Conservation (phyloP, 495 filamentous ascomycete genomes). For the Elasticomyces elasticus region DNA sequence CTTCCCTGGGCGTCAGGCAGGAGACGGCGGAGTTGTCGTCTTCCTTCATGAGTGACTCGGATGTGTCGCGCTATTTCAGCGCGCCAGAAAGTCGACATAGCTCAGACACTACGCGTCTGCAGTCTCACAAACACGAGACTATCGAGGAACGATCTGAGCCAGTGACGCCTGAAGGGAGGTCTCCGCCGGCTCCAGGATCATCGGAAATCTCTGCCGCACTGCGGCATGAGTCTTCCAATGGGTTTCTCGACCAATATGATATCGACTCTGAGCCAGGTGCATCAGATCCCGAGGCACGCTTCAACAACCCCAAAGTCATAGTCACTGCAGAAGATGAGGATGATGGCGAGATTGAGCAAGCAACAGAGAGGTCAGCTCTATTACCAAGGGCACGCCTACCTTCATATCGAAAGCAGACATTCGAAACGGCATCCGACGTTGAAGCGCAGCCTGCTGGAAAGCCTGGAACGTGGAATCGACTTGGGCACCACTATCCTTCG, state of each 20-base stretch:
- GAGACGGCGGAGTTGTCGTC: constrained; percentile 85
- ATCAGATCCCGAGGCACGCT: not conserved
- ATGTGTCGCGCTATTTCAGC: constrained; percentile 15
- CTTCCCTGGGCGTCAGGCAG: constrained; percentile 62
- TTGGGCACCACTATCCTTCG: constrained; percentile 19
- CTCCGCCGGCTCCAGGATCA: constrained; percentile 28
- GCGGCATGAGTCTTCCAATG: constrained; percentile 29
- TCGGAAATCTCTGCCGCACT: constrained; percentile 20
- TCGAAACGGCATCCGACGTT: constrained; percentile 12
- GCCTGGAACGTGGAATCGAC: constrained; percentile 10
- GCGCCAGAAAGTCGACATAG: constrained; percentile 6
- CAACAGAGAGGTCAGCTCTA: constrained; percentile 14
- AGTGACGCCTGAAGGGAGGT: constrained; percentile 38
- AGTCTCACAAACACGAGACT: constrained; percentile 4
- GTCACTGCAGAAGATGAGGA: constrained; percentile 2
- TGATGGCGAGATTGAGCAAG: not conserved
- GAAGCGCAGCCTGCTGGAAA: constrained; percentile 19
- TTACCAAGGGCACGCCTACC: constrained; percentile 13
- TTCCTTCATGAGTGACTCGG: constrained; percentile 65
- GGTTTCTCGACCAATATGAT: constrained; percentile 13
- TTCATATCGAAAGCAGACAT: not conserved
- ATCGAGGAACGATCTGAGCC: constrained; percentile 58
- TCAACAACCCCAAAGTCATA: constrained; percentile 1
- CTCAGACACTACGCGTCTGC: constrained; percentile 27
- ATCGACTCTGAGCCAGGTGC: not conserved